A percentile compares a stretch with the other conserved stretches of the same genome.
Evolutionary conservation across 176 grass and related monocot species (phyloP).

Genomic region (Phoenix dactylifera): DNA sequence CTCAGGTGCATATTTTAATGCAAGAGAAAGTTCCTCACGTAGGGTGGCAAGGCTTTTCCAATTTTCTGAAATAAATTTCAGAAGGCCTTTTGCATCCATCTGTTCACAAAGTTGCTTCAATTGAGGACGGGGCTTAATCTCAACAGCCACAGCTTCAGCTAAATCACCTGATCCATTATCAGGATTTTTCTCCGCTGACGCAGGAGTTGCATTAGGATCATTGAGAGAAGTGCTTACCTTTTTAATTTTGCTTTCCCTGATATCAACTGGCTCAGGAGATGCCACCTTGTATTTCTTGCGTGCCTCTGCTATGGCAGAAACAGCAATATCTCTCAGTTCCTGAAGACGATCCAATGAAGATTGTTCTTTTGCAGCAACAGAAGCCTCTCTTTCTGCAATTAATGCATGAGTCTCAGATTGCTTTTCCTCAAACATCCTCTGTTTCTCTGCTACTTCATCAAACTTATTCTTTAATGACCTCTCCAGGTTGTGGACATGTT

Average conservation of each 20-base stretch:
- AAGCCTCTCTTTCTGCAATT: slow-evolving; percentile 58
- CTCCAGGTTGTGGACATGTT: slow-evolving; percentile 49
- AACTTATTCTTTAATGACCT: slow-evolving; percentile 54
- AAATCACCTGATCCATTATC: slow-evolving; percentile 30
- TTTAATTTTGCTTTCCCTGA: slow-evolving; percentile 58
- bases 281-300: slow-evolving; percentile 72
- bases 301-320: slow-evolving; percentile 56
- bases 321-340: slow-evolving; percentile 58
- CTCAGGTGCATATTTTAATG: slow-evolving; percentile 73
- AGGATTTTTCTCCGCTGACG: slow-evolving; percentile 48
- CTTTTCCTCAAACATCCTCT: slow-evolving; percentile 51
- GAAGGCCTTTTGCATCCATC: slow-evolving; percentile 77
- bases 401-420: slow-evolving; percentile 33
- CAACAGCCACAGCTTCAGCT: slow-evolving; percentile 29
- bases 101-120: slow-evolving; percentile 79
- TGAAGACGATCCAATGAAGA: slow-evolving; percentile 59
- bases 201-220: slow-evolving; percentile 42
- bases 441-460: slow-evolving; percentile 63
- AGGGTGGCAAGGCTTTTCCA: slow-evolving; percentile 48
- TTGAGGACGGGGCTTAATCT: slow-evolving; percentile 34
- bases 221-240: slow-evolving; percentile 55
- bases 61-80: slow-evolving; percentile 73
- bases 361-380: slow-evolving; percentile 54
- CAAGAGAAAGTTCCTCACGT: slow-evolving; percentile 56
- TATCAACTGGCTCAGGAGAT: slow-evolving; percentile 57